Evolutionary conservation across 2,329 filamentous ascomycete genomes (phyloP).

Genomic region (Didymella exigua): DNA sequence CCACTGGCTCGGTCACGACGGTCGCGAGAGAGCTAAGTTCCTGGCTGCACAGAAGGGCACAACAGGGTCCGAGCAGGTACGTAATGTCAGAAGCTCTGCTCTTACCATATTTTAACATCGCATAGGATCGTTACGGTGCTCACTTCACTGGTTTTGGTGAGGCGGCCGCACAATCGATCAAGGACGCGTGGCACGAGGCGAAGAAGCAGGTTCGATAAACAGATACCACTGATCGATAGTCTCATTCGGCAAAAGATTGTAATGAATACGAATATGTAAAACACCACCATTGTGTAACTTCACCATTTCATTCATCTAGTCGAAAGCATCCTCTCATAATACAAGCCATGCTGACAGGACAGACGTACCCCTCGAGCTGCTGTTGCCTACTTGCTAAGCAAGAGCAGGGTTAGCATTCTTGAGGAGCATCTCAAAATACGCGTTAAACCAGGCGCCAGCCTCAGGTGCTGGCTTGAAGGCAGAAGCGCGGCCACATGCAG

Average conservation of each 20-base stretch:
- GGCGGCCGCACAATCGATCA: conserved; percentile 33
- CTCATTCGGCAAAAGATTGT: background rate
- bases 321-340: too few species aligned
- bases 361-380: too few species aligned
- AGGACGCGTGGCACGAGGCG: conserved; percentile 34
- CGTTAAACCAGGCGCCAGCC: conserved; percentile 70
- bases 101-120: background rate
- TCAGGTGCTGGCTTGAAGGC: conserved; percentile 70
- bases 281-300: background rate
- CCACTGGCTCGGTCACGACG: conserved; percentile 40
- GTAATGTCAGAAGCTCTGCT: background rate
- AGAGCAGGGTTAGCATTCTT: conserved; percentile 44
- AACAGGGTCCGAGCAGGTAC: conserved; percentile 44
- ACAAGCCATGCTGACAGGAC: background rate
- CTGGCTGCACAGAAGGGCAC: conserved; percentile 35
- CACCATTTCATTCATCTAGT: background rate
- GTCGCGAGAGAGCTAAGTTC: conserved; percentile 36
- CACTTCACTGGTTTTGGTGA: conserved; percentile 35
- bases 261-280: conserved; percentile 1
- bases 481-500: conserved; percentile 59
- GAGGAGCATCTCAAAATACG: conserved; percentile 47
- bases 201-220: conserved; percentile 20
- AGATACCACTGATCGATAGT: background rate
- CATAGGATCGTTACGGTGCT: conserved; percentile 38
- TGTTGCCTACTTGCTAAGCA: too few species aligned